A percentile compares a stretch with the other conserved stretches of the same genome.
These are phyloP conservation scores for Pholiota adiposa DNA, from an alignment of 1,284 basidiomycete species.

Conservation along the genomic window DNA sequence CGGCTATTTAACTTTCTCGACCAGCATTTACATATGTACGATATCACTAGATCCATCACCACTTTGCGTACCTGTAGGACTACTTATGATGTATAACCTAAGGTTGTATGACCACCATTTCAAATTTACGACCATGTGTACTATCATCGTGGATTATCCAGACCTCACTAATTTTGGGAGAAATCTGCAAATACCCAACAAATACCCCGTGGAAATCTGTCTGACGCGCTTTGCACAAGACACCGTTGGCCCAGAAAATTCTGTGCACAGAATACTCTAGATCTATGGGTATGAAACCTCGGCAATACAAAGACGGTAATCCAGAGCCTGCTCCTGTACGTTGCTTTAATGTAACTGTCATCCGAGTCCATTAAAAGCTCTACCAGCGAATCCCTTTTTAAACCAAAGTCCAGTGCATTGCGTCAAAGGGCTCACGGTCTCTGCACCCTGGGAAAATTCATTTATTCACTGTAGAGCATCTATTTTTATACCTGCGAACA, in stretches of 20 bases:
- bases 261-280: background rate
- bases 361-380: no score
- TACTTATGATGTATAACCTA: no score
- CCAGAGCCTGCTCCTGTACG: background rate
- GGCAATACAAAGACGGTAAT: background rate
- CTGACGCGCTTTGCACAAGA: no score
- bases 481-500: background rate
- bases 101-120: no score
- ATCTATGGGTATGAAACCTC: background rate
- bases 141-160: no score
- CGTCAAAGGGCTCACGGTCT: background rate
- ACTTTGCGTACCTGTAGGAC: background rate
- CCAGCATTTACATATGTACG: background rate
- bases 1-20: background rate
- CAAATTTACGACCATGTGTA: no score
- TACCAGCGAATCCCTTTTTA: no score
- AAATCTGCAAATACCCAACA: no score
- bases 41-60: background rate
- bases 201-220: no score
- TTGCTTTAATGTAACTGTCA: background rate
- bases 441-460: background rate
- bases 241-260: no score
- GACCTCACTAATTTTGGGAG: no score
- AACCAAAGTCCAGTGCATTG: background rate
- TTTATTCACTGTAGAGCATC: no score